These are phyloP conservation scores for Pyrenula aspistea DNA, from an alignment of 495 filamentous ascomycete species.

Conservation along the genomic window DNA sequence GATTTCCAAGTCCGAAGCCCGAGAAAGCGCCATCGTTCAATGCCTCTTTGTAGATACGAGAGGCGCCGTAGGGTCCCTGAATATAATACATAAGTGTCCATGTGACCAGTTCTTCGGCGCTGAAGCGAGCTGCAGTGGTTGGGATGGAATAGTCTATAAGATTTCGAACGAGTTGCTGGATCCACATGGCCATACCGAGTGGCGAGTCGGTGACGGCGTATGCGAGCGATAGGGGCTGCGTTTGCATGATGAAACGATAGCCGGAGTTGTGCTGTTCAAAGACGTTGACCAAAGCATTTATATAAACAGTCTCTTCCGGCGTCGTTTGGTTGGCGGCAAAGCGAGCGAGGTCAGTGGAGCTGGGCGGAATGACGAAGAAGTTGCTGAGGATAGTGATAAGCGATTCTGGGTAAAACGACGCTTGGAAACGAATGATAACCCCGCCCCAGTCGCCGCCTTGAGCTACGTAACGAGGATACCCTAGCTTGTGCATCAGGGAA, in stretches of 20 bases:
- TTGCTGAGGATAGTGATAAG: slow-evolving; percentile 4
- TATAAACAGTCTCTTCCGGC: slow-evolving; percentile 1
- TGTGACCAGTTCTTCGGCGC: slow-evolving; percentile 13
- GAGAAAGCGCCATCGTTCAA: slow-evolving; percentile 4
- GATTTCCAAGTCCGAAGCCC: slow-evolving; percentile 3
- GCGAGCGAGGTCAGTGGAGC: slow-evolving; percentile 6
- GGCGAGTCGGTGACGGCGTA: slow-evolving; percentile 22
- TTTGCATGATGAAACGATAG: slow-evolving; percentile 19
- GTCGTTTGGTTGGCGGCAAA: slow-evolving; percentile 1
- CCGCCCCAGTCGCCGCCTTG: slow-evolving; percentile 24
- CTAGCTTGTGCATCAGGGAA: slow-evolving; percentile 10
- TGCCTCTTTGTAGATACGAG: slow-evolving; percentile 19
- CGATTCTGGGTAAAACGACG: slow-evolving; percentile 13
- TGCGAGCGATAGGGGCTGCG: slow-evolving; percentile 21
- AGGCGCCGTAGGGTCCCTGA: slow-evolving; percentile 15
- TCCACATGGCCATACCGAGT: slow-evolving; percentile 23
- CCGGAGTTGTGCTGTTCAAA: slow-evolving; percentile 7
- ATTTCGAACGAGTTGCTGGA: slow-evolving; percentile 19
- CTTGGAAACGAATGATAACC: slow-evolving; percentile 3
- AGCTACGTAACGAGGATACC: slow-evolving; percentile 13
- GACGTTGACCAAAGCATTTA: not conserved
- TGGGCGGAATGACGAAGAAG: slow-evolving; percentile 8
- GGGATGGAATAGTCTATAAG: slow-evolving; percentile 16
- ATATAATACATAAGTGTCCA: slow-evolving; percentile 27
- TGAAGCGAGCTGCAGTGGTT: slow-evolving; percentile 22